These are phyloP conservation scores for Bryoglossum gracile DNA, from an alignment of 495 filamentous ascomycete genomes.

Conservation along the genomic window DNA sequence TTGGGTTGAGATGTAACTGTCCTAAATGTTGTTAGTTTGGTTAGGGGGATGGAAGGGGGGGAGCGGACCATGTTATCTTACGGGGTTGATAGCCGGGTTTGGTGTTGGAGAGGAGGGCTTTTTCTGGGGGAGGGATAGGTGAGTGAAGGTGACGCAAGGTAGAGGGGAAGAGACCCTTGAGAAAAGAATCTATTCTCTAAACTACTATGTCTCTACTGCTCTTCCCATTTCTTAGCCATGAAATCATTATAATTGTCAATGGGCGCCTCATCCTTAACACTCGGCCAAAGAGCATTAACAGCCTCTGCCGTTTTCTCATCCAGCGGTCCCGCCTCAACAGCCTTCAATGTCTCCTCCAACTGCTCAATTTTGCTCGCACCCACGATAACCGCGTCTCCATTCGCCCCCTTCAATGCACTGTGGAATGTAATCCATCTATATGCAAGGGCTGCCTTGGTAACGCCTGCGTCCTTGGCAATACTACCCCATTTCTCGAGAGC, in stretches of 20 bases:
- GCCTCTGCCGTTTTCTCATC: constrained; percentile 30
- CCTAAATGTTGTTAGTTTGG: no score
- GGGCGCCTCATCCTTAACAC: constrained; percentile 5
- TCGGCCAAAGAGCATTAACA: constrained; percentile 45
- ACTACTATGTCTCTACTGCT: background rate
- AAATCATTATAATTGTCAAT: background rate
- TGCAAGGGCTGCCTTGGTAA: constrained; percentile 43
- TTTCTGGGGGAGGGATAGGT: no score
- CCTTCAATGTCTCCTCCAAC: constrained; percentile 41
- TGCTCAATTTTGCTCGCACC: constrained; percentile 43
- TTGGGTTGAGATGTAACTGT: no score
- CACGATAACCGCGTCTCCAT: constrained; percentile 47
- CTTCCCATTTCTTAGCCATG: background rate
- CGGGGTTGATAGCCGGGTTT: no score
- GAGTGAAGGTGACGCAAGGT: no score
- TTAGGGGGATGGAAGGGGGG: no score
- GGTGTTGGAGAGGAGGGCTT: no score
- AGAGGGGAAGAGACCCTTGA: no score
- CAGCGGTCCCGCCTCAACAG: constrained; percentile 43
- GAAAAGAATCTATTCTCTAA: background rate
- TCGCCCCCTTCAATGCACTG: constrained; percentile 37
- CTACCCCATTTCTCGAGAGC: constrained; percentile 42
- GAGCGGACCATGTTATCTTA: no score
- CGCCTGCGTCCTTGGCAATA: constrained; percentile 37
- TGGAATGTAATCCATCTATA: constrained; percentile 51